These are phyloP conservation scores for Epithele typhae DNA, from an alignment of 768 basidiomycete species.

Conservation along the genomic window DNA sequence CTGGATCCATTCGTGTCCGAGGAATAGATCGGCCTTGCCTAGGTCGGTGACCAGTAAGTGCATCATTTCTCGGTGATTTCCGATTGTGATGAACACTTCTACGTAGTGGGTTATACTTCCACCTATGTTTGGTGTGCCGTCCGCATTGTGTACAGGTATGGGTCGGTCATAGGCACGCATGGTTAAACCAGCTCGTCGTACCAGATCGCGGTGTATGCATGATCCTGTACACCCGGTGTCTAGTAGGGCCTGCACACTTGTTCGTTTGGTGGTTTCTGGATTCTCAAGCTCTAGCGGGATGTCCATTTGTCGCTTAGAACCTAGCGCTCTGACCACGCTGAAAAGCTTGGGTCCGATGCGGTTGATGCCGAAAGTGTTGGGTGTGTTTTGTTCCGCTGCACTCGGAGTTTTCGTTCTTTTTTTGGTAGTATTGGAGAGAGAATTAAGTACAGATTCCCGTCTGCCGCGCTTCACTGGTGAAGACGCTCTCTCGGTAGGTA, in stretches of 20 bases:
- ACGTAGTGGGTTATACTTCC: slow-evolving; percentile 6
- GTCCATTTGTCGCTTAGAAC: slow-evolving; percentile 1
- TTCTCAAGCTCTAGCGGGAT: slow-evolving; percentile 2
- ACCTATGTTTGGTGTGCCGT: slow-evolving; percentile 3
- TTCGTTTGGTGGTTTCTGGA: neutral
- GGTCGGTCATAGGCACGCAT: neutral
- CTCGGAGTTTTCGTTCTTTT: neutral
- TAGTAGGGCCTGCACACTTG: slow-evolving; percentile 11
- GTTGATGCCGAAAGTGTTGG: neutral
- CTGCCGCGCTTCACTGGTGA: neutral
- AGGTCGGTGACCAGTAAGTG: slow-evolving; percentile 3
- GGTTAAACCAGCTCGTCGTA: neutral
- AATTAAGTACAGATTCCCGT: neutral
- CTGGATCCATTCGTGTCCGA: slow-evolving; percentile 9
- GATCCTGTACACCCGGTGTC: slow-evolving; percentile 21
- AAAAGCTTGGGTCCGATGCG: neutral
- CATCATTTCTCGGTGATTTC: slow-evolving; percentile 4
- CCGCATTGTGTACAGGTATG: slow-evolving; percentile 8
- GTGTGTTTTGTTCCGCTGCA: neutral
- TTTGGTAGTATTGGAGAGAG: neutral
- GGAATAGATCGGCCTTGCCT: neutral
- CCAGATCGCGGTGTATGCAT: slow-evolving; percentile 11
- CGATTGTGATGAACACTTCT: neutral
- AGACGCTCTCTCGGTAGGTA: neutral
- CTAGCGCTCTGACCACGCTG: slow-evolving; percentile 6